Evolutionary conservation across 192 early-diverging fungal species (phyloP).

Genomic region (Linnemannia zychae): DNA sequence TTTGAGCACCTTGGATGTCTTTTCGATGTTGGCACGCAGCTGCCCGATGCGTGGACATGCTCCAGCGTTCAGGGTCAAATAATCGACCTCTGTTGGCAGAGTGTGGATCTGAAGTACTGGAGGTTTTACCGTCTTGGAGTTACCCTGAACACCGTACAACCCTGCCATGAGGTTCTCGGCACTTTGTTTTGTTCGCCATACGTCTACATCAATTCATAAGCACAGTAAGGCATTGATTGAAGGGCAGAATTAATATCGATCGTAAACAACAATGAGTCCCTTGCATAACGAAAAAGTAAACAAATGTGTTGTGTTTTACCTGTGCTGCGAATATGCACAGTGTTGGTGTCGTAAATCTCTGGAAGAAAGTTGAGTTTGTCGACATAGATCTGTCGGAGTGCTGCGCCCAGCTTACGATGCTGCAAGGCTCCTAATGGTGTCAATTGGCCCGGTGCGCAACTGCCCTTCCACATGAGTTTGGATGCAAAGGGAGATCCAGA

Average conservation of each 20-base stretch:
- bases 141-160: constrained; percentile 19
- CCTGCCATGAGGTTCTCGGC: constrained; percentile 55
- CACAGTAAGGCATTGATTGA: neutral
- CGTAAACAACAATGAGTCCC: neutral
- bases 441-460: constrained; percentile 43
- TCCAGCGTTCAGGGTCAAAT: constrained; percentile 33
- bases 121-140: neutral
- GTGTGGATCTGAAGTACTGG: constrained; percentile 42
- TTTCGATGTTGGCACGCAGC: constrained; percentile 11
- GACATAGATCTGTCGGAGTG: constrained; percentile 47
- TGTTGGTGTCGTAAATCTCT: constrained; percentile 20
- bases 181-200: constrained; percentile 53
- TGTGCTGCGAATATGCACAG: constrained; percentile 41
- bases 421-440: constrained; percentile 50
- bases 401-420: constrained; percentile 49
- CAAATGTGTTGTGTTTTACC: constrained; percentile 19
- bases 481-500: constrained; percentile 29
- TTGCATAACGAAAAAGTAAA: neutral
- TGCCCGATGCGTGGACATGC: constrained; percentile 42
- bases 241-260: neutral
- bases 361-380: constrained; percentile 33
- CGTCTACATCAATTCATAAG: constrained; percentile 8
- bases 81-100: constrained; percentile 42
- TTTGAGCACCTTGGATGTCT: constrained; percentile 30
- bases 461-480: constrained; percentile 44